Base-by-base conservation (phyloP, 2,329 filamentous ascomycete species). In the Beauveria australis region DNA sequence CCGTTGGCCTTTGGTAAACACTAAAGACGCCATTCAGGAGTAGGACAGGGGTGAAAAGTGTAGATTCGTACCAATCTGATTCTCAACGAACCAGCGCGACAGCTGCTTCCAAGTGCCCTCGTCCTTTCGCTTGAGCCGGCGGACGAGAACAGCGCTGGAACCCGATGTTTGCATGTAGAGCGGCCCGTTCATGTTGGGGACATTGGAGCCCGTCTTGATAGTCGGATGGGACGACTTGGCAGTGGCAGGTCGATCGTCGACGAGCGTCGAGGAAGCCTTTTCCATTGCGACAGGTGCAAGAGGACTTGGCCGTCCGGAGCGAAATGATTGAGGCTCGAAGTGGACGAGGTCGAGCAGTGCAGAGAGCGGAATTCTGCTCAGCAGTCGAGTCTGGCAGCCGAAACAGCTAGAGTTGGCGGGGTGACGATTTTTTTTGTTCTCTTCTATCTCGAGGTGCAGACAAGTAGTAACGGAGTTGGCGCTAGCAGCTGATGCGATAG, bases 21-120 rank as follows among this genome's bases (percentile, higher is more conserved):
- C 28, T 48, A 1, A 46, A 16, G 30, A 4, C 44, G 59, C 46
- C 48, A 44, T 26, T 18, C 47, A 22, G 53, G 46, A 63, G 41
- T 30, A 46, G 49, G 53, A 28, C 56, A 48, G 49, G 53, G 53
- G 53, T 43, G 41, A 61, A 60, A 58, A 59, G 59, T 61, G 60
- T 59, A 59, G 75, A 47, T 52, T 22, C 84, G 62, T 85, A 92
- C 89, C 89, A 68, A 91, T 87, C 73, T 93, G 89, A 73, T 93
- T 90, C 69, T 89, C 79, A 66, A 91, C 84, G 71, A 92, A 82
- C 85, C 88, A 90, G 69, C 81, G 79, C 63, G 84, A 81, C 51
- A 89, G 73, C 63, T 81, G 80, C 69, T 81, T 85, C 73, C 83
- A 76, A 46, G 84, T 78, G 60, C 84, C 79, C 66, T 88, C 82